Conservation (phyloP, 441 rosid genomes). For the Rhodomyrtus psidioides region DNA sequence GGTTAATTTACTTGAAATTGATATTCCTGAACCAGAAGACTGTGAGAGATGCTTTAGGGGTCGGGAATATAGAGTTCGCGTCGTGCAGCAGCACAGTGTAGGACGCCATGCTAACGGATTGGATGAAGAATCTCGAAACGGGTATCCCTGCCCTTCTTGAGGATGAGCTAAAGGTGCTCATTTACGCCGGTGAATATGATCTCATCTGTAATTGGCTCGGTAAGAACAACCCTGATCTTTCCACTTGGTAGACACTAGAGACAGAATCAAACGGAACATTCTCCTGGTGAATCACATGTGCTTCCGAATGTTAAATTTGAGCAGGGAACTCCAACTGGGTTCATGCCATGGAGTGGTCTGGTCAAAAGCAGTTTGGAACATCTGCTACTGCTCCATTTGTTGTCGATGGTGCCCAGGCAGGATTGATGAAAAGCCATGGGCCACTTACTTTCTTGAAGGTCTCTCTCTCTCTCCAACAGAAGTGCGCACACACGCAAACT, state of each 20-base stretch:
- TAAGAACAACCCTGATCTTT: constrained; percentile 2
- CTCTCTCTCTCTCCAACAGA: background rate
- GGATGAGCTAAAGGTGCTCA: constrained; percentile 80
- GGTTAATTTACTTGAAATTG: no score
- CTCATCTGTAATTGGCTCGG: constrained; percentile 99
- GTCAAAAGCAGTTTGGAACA: constrained; percentile 43
- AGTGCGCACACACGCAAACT: background rate
- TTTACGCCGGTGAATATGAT: constrained; percentile 96
- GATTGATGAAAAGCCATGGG: constrained; percentile 56
- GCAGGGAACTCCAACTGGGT: constrained; percentile 85
- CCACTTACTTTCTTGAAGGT: constrained; percentile 82
- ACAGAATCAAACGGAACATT: background rate
- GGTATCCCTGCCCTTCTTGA: constrained; percentile 87
- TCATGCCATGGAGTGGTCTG: constrained; percentile 72
- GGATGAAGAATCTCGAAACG: constrained; percentile 88
- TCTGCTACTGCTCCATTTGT: constrained; percentile 40
- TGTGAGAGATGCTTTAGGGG: constrained; percentile 69
- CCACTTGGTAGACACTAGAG: background rate
- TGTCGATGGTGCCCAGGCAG: constrained; percentile 60
- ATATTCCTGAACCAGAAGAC: constrained; percentile 56
- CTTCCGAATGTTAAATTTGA: background rate
- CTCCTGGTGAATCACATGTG: background rate
- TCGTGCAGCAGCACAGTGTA: constrained; percentile 77
- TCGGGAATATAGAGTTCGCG: constrained; percentile 64
- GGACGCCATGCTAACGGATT: constrained; percentile 76